Evolutionary conservation across 371 early-diverging fungal genomes (phyloP), one percentile per base, ranked within the genome.

Genomic region (Chytridium lagenaria): DNA sequence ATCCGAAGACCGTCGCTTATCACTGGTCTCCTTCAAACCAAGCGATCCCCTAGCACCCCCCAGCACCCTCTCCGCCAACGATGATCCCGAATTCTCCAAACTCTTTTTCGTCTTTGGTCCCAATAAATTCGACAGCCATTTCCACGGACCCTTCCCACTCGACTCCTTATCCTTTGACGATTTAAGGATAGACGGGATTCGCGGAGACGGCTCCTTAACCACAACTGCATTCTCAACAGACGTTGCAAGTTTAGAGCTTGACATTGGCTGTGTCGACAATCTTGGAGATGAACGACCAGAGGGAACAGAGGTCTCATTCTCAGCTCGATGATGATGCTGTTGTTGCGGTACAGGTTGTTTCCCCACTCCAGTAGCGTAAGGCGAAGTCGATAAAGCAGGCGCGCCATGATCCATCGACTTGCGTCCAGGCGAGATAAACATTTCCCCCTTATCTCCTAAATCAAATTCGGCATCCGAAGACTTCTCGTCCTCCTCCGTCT

Each of bases 91-190:
- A 5, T 22, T 28, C 22, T n/a, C 38, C 30, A n/a, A 3, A 3
- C 26, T 5, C 3, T 10, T 40, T 16, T 38, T 66, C 28, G 5
- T 66, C 44, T 40, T 40, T n/a, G 37, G 37, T 16, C 23, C 28
- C 38, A 66, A 30, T 2, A 66, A 15, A n/a, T 66, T 66, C 44
- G 66, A 66, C 23, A 66, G 37, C 66, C 66, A 66, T 16, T n/a
- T 49, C 66, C 66, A 66, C 2, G 61, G 15, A 15, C 26, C 26
- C 66, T 66, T 66, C 44, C 49, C 49, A 2, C 44, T 30, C 40
- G 40, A 37, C 49, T 66, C 44, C 30, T 40, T 66, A 1, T 23
- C 63, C 28, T 7, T 15, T 26, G 5, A 33, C 15, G n/a, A 7
- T 23, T 61, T 61, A 10, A 61, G 36, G 19, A 61, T 31, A 28